Evolutionary conservation across 2,329 filamentous ascomycete species (phyloP).

Genomic region (Onygenales sp.): DNA sequence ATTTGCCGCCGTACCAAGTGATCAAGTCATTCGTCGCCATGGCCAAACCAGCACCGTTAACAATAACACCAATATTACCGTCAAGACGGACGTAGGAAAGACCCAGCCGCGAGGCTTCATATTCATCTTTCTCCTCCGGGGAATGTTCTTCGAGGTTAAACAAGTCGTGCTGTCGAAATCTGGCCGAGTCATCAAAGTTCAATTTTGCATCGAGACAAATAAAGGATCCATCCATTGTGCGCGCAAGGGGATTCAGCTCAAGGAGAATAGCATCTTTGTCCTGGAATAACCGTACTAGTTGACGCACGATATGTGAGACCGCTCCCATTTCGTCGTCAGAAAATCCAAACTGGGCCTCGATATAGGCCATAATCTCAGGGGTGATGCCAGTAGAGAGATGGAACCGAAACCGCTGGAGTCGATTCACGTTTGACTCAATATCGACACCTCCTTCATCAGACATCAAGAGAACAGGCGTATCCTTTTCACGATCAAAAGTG

Average conservation of each 20-base stretch:
- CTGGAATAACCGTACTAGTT: slow-evolving; percentile 28
- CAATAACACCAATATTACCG: slow-evolving; percentile 24
- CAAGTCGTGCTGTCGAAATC: slow-evolving; percentile 31
- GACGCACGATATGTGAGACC: slow-evolving; percentile 4
- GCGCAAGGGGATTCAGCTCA: slow-evolving; percentile 32
- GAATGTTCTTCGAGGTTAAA: slow-evolving; percentile 40
- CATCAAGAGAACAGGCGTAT: slow-evolving; percentile 29
- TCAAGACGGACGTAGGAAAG: slow-evolving; percentile 23
- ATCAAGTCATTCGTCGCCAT: slow-evolving; percentile 28
- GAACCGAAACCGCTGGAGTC: slow-evolving; percentile 21
- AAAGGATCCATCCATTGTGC: slow-evolving; percentile 21
- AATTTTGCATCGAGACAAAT: slow-evolving; percentile 33
- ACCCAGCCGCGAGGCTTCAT: slow-evolving; percentile 64
- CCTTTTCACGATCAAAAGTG: slow-evolving; percentile 35
- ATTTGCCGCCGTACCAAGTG: slow-evolving; percentile 16
- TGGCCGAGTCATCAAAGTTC: slow-evolving; percentile 41
- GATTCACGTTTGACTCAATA: slow-evolving; percentile 20
- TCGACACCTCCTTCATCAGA: slow-evolving; percentile 24
- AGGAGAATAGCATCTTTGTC: slow-evolving; percentile 40
- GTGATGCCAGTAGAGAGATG: slow-evolving; percentile 21
- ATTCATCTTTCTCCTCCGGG: slow-evolving; percentile 86
- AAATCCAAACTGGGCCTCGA: slow-evolving; percentile 25
- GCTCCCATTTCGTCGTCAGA: slow-evolving; percentile 16
- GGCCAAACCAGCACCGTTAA: slow-evolving; percentile 26
- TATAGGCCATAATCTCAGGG: slow-evolving; percentile 35